Evolutionary conservation across 768 basidiomycete genomes (phyloP).

Genomic region (Sistotremastrum niveocremeum): DNA sequence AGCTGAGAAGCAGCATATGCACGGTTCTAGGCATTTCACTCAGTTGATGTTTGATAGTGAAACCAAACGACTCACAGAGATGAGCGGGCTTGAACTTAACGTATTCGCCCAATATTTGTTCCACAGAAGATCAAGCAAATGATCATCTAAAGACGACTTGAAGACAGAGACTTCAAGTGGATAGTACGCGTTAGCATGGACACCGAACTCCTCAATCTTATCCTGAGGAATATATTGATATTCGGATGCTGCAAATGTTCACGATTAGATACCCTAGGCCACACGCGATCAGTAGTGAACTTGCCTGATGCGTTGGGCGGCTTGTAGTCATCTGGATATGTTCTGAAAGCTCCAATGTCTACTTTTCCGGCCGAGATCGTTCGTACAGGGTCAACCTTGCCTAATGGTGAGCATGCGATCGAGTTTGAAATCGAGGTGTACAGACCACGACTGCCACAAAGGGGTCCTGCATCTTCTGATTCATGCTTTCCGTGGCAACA

Average conservation of each 20-base stretch:
- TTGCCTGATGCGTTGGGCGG: constrained; percentile 43
- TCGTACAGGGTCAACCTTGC: constrained; percentile 91
- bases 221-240: constrained; percentile 93
- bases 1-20: constrained; percentile 90
- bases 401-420: background rate
- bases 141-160: constrained; percentile 80
- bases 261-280: too few species aligned
- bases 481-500: constrained; percentile 90
- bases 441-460: constrained; percentile 93
- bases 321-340: constrained; percentile 90
- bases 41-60: background rate
- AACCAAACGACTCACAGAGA: constrained; percentile 47
- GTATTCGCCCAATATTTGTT: constrained; percentile 99
- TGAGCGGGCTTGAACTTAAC: constrained; percentile 80
- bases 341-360: constrained; percentile 97
- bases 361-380: constrained; percentile 98
- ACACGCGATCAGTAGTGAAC: too few species aligned
- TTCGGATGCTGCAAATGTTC: constrained; percentile 36
- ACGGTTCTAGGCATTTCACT: constrained; percentile 49
- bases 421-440: constrained; percentile 8
- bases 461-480: constrained; percentile 91
- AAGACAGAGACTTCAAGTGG: constrained; percentile 89
- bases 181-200: constrained; percentile 95
- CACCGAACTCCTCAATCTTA: constrained; percentile 99
- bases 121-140: constrained; percentile 84